A percentile compares a stretch with the other conserved stretches of the same genome.
These are phyloP conservation scores for Mucor saturninus DNA, from an alignment of 371 early-diverging fungal species.

Conservation along the genomic window DNA sequence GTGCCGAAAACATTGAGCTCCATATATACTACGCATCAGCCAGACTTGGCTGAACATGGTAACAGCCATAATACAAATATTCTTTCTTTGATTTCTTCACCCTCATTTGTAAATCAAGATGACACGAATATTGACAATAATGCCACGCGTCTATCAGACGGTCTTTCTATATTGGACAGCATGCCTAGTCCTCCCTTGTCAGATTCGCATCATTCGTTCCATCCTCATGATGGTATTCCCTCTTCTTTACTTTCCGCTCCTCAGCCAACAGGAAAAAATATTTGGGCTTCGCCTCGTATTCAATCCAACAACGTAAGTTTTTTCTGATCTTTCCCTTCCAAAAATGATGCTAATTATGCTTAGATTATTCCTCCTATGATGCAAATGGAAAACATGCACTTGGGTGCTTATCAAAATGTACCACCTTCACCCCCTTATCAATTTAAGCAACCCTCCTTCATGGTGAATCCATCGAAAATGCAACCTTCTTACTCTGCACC, in stretches of 20 bases:
- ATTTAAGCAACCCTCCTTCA: not conserved
- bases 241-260: conserved; percentile 20
- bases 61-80: not conserved
- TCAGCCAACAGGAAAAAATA: conserved; percentile 16
- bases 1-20: not conserved
- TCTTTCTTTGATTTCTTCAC: conserved; percentile 2
- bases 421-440: not conserved
- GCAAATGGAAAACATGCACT: conserved; percentile 3
- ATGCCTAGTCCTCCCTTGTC: conserved; percentile 8
- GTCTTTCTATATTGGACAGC: not conserved
- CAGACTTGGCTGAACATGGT: not conserved
- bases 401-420: not conserved
- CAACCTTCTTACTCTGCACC: conserved; percentile 3
- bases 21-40: not conserved
- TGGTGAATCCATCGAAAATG: not conserved
- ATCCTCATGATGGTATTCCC: conserved; percentile 1
- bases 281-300: conserved; percentile 21
- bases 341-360: too few species aligned
- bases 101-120: not conserved
- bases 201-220: not conserved
- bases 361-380: conserved; percentile 13
- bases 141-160: conserved; percentile 1
- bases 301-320: conserved; percentile 14
- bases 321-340: not conserved
- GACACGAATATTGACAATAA: not conserved